Evolutionary conservation across 2,329 filamentous ascomycete genomes (phyloP).

Genomic region (Colletotrichum tofieldiae): DNA sequence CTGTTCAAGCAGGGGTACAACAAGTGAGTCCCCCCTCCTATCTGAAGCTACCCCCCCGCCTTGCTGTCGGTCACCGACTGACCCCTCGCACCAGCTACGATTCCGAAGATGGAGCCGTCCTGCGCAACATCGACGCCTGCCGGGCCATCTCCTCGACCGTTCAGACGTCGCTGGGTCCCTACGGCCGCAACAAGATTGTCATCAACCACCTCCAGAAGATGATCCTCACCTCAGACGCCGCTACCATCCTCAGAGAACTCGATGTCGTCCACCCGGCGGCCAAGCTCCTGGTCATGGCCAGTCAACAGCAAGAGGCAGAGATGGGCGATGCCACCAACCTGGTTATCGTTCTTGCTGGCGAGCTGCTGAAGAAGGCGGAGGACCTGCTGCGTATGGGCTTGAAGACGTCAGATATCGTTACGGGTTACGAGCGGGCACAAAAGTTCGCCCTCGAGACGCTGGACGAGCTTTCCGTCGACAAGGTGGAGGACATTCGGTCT

Average conservation of each 20-base stretch:
- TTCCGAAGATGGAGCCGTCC: constrained; percentile 97
- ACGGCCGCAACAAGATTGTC: constrained; percentile 99
- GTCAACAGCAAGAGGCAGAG: constrained; percentile 98
- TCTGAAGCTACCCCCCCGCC: constrained; percentile 42
- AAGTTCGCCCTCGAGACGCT: constrained; percentile 87
- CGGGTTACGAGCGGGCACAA: constrained; percentile 96
- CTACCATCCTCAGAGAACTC: constrained; percentile 96
- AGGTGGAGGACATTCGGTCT: constrained; percentile 86
- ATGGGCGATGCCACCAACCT: constrained; percentile 99
- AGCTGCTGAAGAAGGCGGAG: constrained; percentile 97
- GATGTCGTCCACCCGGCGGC: constrained; percentile 98
- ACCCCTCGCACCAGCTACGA: constrained; percentile 81
- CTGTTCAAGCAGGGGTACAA: constrained; percentile 98
- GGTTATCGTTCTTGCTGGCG: constrained; percentile 95
- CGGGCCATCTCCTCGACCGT: constrained; percentile 95
- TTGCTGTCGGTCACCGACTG: constrained; percentile 50
- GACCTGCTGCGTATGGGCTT: constrained; percentile 96
- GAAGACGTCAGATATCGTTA: constrained; percentile 97
- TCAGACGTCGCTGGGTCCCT: constrained; percentile 95
- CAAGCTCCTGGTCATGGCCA: constrained; percentile 98
- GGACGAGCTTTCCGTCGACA: constrained; percentile 92
- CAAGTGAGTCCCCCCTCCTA: constrained; percentile 74
- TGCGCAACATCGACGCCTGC: constrained; percentile 99
- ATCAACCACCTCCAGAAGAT: constrained; percentile 99
- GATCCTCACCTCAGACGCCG: constrained; percentile 98